Conservation (phyloP, 2,329 filamentous ascomycete species). For the Neocatenulostroma microsporum region DNA sequence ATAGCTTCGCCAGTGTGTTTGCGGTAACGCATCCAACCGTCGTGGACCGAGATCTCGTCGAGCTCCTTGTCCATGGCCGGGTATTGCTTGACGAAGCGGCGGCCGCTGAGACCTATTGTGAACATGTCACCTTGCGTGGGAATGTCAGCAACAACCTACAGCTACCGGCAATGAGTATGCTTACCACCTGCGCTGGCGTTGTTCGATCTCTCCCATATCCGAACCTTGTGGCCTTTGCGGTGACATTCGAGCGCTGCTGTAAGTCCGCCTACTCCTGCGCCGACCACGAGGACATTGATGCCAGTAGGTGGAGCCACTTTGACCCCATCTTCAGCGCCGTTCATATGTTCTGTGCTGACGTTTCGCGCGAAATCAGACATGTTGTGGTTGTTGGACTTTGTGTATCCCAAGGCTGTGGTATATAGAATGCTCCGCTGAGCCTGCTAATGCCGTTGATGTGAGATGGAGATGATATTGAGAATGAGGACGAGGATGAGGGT, state of each 20-base stretch:
- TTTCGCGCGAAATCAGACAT: neutral
- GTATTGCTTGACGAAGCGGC: constrained; percentile 12
- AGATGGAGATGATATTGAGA: no score
- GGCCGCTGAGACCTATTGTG: constrained; percentile 7
- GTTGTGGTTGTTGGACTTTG: no score
- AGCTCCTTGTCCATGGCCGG: constrained; percentile 15
- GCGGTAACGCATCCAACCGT: constrained; percentile 14
- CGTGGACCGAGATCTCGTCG: constrained; percentile 14
- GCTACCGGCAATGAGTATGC: neutral
- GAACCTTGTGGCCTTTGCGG: constrained; percentile 21
- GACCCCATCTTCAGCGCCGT: neutral
- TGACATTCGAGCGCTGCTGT: constrained; percentile 19
- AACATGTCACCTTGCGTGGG: constrained; percentile 12
- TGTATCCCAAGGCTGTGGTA: no score
- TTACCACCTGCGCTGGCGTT: constrained; percentile 3
- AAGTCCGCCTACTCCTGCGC: constrained; percentile 19
- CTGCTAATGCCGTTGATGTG: no score
- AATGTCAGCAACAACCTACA: neutral
- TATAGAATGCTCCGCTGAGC: no score
- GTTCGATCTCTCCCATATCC: constrained; percentile 15
- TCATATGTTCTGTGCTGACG: neutral
- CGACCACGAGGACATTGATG: constrained; percentile 19
- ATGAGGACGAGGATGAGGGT: no score
- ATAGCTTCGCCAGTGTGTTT: constrained; percentile 16
- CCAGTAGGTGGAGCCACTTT: constrained; percentile 10